Evolutionary conservation across 805 yeast species (phyloP).

Genomic region (Kodamaea kakaduensis): DNA sequence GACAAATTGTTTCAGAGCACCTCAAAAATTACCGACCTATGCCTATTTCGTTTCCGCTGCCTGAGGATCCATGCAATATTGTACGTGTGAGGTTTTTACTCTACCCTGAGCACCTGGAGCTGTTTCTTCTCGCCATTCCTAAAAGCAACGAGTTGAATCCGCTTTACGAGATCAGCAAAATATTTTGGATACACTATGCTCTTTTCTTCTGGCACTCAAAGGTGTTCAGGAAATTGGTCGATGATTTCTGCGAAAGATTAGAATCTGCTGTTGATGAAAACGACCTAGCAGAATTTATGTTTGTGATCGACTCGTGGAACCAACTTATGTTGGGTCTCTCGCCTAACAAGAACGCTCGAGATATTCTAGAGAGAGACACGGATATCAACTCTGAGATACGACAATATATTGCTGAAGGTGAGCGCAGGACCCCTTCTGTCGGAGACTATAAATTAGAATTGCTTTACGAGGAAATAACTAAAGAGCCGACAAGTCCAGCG

Average conservation of each 20-base stretch:
- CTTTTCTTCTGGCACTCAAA: slow-evolving; percentile 39
- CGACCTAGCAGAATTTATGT: slow-evolving; percentile 34
- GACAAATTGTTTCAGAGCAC: slow-evolving; percentile 26
- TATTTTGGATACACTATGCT: slow-evolving; percentile 38
- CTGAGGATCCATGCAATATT: slow-evolving; percentile 14
- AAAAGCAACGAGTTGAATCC: slow-evolving; percentile 60
- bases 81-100: slow-evolving; percentile 31
- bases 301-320: slow-evolving; percentile 40
- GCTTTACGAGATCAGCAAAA: slow-evolving; percentile 47
- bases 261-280: slow-evolving; percentile 29
- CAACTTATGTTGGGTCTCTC: slow-evolving; percentile 34
- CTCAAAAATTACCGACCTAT: slow-evolving; percentile 29
- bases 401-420: slow-evolving; percentile 14
- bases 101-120: slow-evolving; percentile 47
- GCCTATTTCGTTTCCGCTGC: slow-evolving; percentile 33
- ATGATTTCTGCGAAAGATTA: slow-evolving; percentile 32
- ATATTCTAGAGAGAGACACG: background rate
- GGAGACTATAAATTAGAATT: slow-evolving; percentile 20
- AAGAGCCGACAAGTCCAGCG: slow-evolving; percentile 13
- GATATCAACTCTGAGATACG: slow-evolving; percentile 26
- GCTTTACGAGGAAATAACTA: slow-evolving; percentile 16
- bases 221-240: slow-evolving; percentile 24
- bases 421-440: slow-evolving; percentile 12
- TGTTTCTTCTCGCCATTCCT: slow-evolving; percentile 46
- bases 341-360: slow-evolving; percentile 22